Conservation (phyloP, 2,329 filamentous ascomycete species). For the Calonectria hongkongensis region DNA sequence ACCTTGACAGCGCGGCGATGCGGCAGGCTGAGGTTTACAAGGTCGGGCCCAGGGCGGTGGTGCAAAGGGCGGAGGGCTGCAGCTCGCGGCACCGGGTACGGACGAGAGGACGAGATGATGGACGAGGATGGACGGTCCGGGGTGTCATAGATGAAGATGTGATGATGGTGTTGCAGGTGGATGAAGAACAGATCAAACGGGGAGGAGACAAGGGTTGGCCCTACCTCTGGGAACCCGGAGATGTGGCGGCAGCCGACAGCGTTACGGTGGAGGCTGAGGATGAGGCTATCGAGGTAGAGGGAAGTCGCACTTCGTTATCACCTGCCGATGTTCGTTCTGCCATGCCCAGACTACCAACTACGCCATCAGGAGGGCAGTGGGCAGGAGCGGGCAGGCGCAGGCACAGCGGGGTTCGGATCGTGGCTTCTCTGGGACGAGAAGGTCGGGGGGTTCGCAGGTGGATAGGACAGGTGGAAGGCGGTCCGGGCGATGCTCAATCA, state of each 20-base stretch:
- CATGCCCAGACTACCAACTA: slow-evolving; percentile 73
- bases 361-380: slow-evolving; percentile 74
- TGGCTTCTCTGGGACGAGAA: slow-evolving; percentile 48
- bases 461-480: slow-evolving; percentile 34
- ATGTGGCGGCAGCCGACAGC: slow-evolving; percentile 43
- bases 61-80: slow-evolving; percentile 36
- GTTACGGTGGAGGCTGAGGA: slow-evolving; percentile 43
- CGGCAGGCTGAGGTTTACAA: slow-evolving; percentile 30
- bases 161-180: slow-evolving; percentile 32
- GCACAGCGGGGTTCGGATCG: slow-evolving; percentile 49
- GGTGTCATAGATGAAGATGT: slow-evolving; percentile 15
- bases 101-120: slow-evolving; percentile 27
- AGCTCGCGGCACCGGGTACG: slow-evolving; percentile 12
- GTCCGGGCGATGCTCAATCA: slow-evolving; percentile 30
- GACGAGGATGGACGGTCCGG: slow-evolving; percentile 23
- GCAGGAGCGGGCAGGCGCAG: slow-evolving; percentile 56
- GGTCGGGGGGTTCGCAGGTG: slow-evolving; percentile 42
- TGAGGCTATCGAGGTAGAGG: slow-evolving; percentile 62
- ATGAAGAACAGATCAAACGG: slow-evolving; percentile 41
- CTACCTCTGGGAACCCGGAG: slow-evolving; percentile 54
- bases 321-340: slow-evolving; percentile 77
- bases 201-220: slow-evolving; percentile 50
- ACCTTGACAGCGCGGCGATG: slow-evolving; percentile 38
- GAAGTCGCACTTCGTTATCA: slow-evolving; percentile 75
- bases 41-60: slow-evolving; percentile 13